Percentiles rank a stretch among this genome's conserved stretches.
These are phyloP conservation scores for Lactarius sp. DNA, from an alignment of 768 basidiomycete species.

Conservation along the genomic window DNA sequence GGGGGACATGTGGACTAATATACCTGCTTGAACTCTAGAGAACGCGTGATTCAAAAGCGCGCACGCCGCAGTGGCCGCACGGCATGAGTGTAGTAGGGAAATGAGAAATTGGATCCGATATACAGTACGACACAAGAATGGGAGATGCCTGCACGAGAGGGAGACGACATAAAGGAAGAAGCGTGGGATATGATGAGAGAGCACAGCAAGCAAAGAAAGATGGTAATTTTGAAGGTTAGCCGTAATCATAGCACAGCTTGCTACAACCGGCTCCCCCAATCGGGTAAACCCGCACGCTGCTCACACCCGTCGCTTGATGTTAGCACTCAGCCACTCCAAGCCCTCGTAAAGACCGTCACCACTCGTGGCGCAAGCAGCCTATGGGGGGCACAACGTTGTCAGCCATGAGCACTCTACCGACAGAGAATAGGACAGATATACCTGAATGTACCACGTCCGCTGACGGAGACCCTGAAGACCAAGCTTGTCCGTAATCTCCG, in stretches of 20 bases:
- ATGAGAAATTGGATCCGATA: slow-evolving; percentile 24
- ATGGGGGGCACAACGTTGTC: slow-evolving; percentile 16
- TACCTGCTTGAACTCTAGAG: slow-evolving; percentile 24
- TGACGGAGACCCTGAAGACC: slow-evolving; percentile 96
- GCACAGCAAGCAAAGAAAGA: slow-evolving; percentile 30
- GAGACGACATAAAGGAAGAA: slow-evolving; percentile 4
- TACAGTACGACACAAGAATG: slow-evolving; percentile 9
- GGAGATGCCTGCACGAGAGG: slow-evolving; percentile 21
- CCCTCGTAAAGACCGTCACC: slow-evolving; percentile 99
- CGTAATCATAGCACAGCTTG: slow-evolving; percentile 54
- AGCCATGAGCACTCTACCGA: slow-evolving; percentile 19
- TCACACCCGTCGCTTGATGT: slow-evolving; percentile 84
- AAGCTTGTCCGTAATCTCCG: slow-evolving; percentile 99
- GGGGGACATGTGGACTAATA: slow-evolving; percentile 22
- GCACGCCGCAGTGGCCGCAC: slow-evolving; percentile 17
- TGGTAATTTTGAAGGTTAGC: slow-evolving; percentile 37
- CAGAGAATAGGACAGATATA: slow-evolving; percentile 35
- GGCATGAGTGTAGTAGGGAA: slow-evolving; percentile 15
- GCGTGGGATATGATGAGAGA: slow-evolving; percentile 23
- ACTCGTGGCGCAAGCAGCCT: slow-evolving; percentile 98
- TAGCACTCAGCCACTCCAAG: slow-evolving; percentile 91
- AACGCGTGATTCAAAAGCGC: slow-evolving; percentile 19
- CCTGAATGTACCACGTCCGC: slow-evolving; percentile 98
- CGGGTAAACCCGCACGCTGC: slow-evolving; percentile 29
- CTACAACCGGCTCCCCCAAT: slow-evolving; percentile 39